Conservation (phyloP, 306 rosid species). For the Fagus sylvatica region DNA sequence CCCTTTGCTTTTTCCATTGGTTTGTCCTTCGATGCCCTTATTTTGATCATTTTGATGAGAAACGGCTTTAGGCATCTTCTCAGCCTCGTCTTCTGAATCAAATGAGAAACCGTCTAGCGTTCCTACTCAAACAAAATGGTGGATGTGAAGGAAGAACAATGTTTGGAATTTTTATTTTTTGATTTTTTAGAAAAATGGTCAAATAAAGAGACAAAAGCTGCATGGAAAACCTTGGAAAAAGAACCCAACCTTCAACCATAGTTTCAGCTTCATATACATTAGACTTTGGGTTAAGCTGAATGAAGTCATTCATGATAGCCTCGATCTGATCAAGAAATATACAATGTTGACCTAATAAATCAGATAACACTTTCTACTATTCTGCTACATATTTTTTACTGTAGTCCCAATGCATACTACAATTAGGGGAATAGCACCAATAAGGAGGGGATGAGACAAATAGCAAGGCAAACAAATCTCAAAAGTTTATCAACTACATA, state of each 20-base stretch:
- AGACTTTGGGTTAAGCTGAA: conserved; percentile 82
- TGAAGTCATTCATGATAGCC: conserved; percentile 91
- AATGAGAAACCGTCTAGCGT: conserved; percentile 91
- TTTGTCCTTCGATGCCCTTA: conserved; percentile 55
- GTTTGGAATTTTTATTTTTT: not conserved
- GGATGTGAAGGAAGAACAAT: conserved; percentile 14
- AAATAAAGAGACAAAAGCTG: conserved; percentile 21
- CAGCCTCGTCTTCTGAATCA: conserved; percentile 89
- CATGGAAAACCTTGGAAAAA: conserved; percentile 13
- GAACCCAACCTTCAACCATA: conserved; percentile 86
- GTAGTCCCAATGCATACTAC: conserved; percentile 11
- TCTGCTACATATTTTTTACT: conserved; percentile 6
- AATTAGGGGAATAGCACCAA: conserved; percentile 3
- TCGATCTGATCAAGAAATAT: conserved; percentile 69
- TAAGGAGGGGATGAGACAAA: not conserved
- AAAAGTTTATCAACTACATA: not conserved
- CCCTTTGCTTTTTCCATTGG: conserved; percentile 47
- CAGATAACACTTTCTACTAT: conserved; percentile 5
- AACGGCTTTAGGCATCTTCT: conserved; percentile 55
- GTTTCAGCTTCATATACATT: conserved; percentile 90
- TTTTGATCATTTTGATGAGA: conserved; percentile 52
- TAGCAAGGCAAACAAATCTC: not conserved
- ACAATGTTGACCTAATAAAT: not conserved
- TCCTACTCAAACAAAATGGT: conserved; percentile 55
- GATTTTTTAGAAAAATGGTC: not conserved